Evolutionary conservation across 768 basidiomycete species (phyloP).

Genomic region (Suillus cothurnatus): DNA sequence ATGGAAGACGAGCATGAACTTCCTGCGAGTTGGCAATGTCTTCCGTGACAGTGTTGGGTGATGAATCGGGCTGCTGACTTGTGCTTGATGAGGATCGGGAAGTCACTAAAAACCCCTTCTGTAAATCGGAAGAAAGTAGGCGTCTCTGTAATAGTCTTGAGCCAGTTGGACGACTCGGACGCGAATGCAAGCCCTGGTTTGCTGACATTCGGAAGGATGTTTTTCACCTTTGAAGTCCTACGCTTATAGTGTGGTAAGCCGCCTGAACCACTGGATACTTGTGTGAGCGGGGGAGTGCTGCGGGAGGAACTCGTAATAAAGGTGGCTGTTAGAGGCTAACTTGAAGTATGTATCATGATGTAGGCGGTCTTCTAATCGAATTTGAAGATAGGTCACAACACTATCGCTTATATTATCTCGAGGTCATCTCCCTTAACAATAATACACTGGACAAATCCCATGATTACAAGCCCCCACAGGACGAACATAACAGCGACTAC

Average conservation of each 20-base stretch:
- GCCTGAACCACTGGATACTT: neutral
- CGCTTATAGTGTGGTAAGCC: neutral
- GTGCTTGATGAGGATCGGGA: constrained; percentile 15
- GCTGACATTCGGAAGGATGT: neutral
- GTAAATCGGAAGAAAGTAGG: constrained; percentile 8
- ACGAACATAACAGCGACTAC: constrained; percentile 1
- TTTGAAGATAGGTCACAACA: neutral
- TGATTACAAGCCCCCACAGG: neutral
- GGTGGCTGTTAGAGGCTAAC: neutral
- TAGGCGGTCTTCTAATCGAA: neutral
- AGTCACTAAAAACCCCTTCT: constrained; percentile 18
- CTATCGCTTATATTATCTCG: neutral
- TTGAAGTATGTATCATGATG: no score
- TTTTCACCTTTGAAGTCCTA: neutral
- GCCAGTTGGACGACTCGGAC: neutral
- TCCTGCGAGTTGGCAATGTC: neutral
- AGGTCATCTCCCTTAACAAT: neutral
- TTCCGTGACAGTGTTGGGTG: neutral
- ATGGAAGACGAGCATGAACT: constrained; percentile 9
- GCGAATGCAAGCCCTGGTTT: neutral
- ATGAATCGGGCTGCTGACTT: neutral
- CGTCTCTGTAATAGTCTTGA: constrained; percentile 5
- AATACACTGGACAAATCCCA: neutral
- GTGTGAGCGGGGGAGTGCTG: neutral
- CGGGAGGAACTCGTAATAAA: neutral